phyloP scores from a whole-genome alignment of 495 filamentous ascomycete species.

The Immersiella caudata region DNA sequence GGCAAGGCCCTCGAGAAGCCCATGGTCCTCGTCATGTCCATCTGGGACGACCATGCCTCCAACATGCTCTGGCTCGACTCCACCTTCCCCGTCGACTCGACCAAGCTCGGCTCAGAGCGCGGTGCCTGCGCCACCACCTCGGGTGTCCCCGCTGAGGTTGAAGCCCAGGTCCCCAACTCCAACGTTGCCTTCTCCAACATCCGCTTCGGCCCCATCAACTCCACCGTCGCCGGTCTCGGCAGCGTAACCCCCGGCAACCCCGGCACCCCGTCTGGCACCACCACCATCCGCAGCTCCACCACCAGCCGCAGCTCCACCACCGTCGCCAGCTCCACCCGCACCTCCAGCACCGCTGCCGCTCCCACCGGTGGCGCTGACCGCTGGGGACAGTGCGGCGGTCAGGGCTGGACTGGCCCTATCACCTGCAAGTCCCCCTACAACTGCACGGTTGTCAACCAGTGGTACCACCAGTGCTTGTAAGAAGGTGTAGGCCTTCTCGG shows the following conservation, averaged over 20 bases:
- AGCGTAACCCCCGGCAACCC: conserved; percentile 16
- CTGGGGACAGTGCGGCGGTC: conserved; percentile 51
- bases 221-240: conserved; percentile 53
- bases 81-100: conserved; percentile 63
- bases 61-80: conserved; percentile 85
- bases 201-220: conserved; percentile 68
- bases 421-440: conserved; percentile 41
- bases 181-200: conserved; percentile 66
- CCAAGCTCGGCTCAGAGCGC: conserved; percentile 61
- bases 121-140: conserved; percentile 67
- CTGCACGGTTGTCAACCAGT: conserved; percentile 37
- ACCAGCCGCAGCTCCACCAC: conserved; percentile 25
- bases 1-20: conserved; percentile 54
- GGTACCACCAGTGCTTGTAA: conserved; percentile 51
- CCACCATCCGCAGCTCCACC: not conserved
- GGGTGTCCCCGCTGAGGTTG: conserved; percentile 63
- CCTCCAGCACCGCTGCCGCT: conserved; percentile 20
- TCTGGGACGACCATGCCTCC: conserved; percentile 75
- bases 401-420: conserved; percentile 48
- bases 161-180: conserved; percentile 56
- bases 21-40: conserved; percentile 72
- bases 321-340: conserved; percentile 22
- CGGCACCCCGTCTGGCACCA: conserved; percentile 9
- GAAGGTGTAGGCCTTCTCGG: not conserved
- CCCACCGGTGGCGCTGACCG: conserved; percentile 26